Conservation (phyloP, 2,329 filamentous ascomycete species). For the Pseudogymnoascus destructans region DNA sequence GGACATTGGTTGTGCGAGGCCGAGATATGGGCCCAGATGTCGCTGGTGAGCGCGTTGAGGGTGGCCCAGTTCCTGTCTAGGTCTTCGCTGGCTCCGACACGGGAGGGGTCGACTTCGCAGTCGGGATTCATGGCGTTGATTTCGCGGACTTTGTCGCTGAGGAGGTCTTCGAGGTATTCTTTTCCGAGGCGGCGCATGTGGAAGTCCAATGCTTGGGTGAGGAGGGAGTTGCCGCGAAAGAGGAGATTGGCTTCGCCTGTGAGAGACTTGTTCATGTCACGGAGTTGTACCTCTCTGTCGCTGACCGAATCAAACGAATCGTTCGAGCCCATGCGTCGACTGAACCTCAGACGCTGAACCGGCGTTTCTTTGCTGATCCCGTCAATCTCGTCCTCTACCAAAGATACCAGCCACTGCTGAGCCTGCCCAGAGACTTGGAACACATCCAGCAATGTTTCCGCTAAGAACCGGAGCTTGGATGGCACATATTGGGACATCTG, state of each 20-base stretch:
- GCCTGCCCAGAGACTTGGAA: constrained; percentile 83
- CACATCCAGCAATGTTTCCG: constrained; percentile 82
- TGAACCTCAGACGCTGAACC: constrained; percentile 61
- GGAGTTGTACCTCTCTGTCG: constrained; percentile 58
- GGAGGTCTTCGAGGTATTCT: constrained; percentile 78
- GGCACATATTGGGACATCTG: constrained; percentile 73
- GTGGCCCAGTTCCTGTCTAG: constrained; percentile 72
- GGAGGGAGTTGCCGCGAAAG: constrained; percentile 85
- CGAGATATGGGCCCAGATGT: constrained; percentile 75
- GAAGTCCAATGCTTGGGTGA: constrained; percentile 86
- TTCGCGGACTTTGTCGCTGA: constrained; percentile 73
- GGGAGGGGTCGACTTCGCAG: constrained; percentile 89
- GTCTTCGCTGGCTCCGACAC: constrained; percentile 53
- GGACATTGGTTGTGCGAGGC: constrained; percentile 64
- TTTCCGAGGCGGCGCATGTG: constrained; percentile 92
- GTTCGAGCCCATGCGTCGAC: constrained; percentile 54
- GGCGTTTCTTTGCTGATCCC: constrained; percentile 73
- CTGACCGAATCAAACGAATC: constrained; percentile 49
- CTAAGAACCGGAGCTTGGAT: constrained; percentile 62
- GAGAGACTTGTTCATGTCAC: constrained; percentile 66
- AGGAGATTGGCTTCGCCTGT: constrained; percentile 85
- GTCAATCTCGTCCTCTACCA: constrained; percentile 96
- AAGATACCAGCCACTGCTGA: constrained; percentile 77
- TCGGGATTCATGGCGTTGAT: constrained; percentile 86
- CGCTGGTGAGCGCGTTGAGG: constrained; percentile 62